phyloP scores from a whole-genome alignment of 345 rosid species.

The Pugionium dolabratum region DNA sequence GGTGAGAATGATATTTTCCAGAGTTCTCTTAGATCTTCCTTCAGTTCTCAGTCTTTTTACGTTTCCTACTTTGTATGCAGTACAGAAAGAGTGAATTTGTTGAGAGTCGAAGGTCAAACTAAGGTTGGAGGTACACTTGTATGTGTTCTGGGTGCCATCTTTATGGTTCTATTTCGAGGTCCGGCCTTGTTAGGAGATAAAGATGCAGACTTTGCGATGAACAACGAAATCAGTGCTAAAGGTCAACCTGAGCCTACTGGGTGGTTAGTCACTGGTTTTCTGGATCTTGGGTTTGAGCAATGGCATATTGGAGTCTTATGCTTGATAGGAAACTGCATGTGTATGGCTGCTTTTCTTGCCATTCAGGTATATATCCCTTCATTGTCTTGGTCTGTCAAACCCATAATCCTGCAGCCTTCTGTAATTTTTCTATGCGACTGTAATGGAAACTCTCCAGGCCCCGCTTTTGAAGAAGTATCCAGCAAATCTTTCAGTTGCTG shows the following conservation, averaged over 20 bases:
- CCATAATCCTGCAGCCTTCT: not conserved
- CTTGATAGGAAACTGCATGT: slow-evolving; percentile 91
- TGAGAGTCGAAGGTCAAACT: slow-evolving; percentile 85
- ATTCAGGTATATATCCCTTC: slow-evolving; percentile 69
- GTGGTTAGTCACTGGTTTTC: slow-evolving; percentile 68
- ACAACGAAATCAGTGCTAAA: slow-evolving; percentile 67
- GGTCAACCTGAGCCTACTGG: slow-evolving; percentile 89
- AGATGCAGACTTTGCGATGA: slow-evolving; percentile 53
- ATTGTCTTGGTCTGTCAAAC: slow-evolving; percentile 11
- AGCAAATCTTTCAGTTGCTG: slow-evolving; percentile 79
- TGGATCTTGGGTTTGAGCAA: slow-evolving; percentile 61
- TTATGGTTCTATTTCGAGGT: slow-evolving; percentile 88
- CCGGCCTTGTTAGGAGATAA: slow-evolving; percentile 72
- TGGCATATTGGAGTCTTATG: slow-evolving; percentile 96
- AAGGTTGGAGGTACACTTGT: slow-evolving; percentile 83
- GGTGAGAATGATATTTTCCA: slow-evolving; percentile 52
- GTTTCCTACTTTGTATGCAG: slow-evolving; percentile 57
- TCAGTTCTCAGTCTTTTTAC: slow-evolving; percentile 23
- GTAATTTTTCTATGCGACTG: slow-evolving; percentile 16
- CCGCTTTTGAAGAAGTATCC: slow-evolving; percentile 80
- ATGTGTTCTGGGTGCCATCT: slow-evolving; percentile 84
- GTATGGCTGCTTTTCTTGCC: too few relatives aligned
- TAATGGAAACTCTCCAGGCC: slow-evolving; percentile 56
- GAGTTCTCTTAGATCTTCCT: not conserved
- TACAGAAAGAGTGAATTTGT: slow-evolving; percentile 85